Conservation (phyloP, 371 early-diverging fungal genomes). For the Mucor indicus region DNA sequence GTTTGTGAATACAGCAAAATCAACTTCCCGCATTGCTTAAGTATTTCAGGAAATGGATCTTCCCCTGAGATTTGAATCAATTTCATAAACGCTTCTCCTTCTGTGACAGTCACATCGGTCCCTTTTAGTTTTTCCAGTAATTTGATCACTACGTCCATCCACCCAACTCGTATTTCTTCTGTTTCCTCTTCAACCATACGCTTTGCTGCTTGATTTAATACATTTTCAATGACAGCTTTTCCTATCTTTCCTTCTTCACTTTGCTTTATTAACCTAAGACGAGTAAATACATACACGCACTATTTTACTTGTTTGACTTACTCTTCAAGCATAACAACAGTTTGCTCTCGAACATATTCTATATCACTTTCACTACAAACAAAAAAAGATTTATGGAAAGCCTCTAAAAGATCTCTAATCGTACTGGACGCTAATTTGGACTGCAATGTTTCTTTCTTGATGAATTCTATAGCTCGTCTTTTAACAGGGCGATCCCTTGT, state of each 20-base stretch:
- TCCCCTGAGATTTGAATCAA: constrained; percentile 12
- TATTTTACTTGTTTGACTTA: background rate
- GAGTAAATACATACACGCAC: background rate
- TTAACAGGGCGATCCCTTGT: constrained; percentile 12
- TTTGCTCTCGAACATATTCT: constrained; percentile 25
- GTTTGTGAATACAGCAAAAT: constrained; percentile 9
- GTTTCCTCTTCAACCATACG: constrained; percentile 16
- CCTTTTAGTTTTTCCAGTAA: background rate
- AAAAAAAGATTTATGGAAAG: constrained; percentile 7
- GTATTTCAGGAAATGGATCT: constrained; percentile 28
- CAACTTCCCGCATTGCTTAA: constrained; percentile 14
- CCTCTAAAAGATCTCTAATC: no score
- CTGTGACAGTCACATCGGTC: background rate
- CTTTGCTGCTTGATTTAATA: background rate
- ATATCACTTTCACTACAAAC: constrained; percentile 21
- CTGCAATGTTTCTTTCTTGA: constrained; percentile 6
- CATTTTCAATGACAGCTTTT: background rate
- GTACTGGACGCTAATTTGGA: no score
- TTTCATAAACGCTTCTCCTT: constrained; percentile 9
- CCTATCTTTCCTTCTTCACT: background rate
- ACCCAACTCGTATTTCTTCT: constrained; percentile 24
- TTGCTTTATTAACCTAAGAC: constrained; percentile 3
- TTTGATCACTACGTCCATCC: constrained; percentile 12
- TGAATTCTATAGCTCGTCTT: constrained; percentile 9
- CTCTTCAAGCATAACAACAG: constrained; percentile 16